Base-by-base conservation (phyloP, 129 eudicot genomes). In the Centella asiatica region DNA sequence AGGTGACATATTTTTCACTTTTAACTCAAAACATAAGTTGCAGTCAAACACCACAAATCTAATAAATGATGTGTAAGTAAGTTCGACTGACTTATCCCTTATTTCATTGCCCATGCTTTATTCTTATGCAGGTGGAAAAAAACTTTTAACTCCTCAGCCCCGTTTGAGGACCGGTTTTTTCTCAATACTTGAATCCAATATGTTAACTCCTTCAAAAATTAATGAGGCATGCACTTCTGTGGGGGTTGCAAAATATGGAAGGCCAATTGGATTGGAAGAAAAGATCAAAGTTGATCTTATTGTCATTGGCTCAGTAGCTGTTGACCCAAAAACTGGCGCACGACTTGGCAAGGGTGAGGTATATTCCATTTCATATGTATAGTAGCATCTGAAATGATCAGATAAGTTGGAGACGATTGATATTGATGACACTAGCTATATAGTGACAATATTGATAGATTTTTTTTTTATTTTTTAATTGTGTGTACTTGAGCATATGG, bases 311-410 rank as follows among this genome's bases (percentile, higher is more conserved):
- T 90, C 95, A 14, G 97, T 90, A 53, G 97, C 95, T 61, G 95
- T 90, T 64, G 85, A 90, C 72, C 95, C 97, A 13, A 86, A 74
- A 25, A 86, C 97, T 1, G 97, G 97, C 34, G 97, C 97, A 61
- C 81, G 97, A 64, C 89, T 90, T 67, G 97, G 97, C 73, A 90
- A 90, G 95, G 97, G 93, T 62, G 97, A 90, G 97, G 97, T 90
- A 86, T 47, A 60, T 22, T 53, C 33, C 26, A 44, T 60, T 60
- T 2, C 8, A 32, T 6, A 20, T 0, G 14, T 57, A 33, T 1
- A 29, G 15, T 17, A 19, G 9, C n/a, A 5, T 17, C 46, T 42
- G n/a, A 31, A 29, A 28, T 14, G 7, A 29, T 29, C 31, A 2
- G 14, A 33, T 31, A 17, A 29, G 60, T 18, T 55, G 61, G 11